These are phyloP conservation scores for Pseudogymnoascus sp. DNA, from an alignment of 2,329 filamentous ascomycete genomes.

Conservation along the genomic window DNA sequence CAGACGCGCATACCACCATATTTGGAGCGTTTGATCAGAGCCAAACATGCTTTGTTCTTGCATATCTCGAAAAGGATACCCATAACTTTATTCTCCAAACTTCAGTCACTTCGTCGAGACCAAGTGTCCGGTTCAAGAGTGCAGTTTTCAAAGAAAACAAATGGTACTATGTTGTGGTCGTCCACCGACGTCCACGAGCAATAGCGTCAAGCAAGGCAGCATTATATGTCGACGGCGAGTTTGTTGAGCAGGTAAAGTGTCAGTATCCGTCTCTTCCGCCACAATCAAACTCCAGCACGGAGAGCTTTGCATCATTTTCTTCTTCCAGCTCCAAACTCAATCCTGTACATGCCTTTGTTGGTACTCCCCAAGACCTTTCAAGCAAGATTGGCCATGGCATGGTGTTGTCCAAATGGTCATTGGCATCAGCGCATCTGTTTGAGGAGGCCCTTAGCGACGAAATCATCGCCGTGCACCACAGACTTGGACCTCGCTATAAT, in stretches of 20 bases:
- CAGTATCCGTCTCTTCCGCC: conserved; percentile 76
- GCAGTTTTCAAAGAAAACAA: conserved; percentile 62
- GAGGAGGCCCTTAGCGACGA: conserved; percentile 86
- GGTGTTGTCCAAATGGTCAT: conserved; percentile 73
- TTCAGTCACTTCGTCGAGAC: conserved; percentile 74
- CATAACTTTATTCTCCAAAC: conserved; percentile 94
- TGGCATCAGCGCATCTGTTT: conserved; percentile 84
- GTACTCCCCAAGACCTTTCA: conserved; percentile 83
- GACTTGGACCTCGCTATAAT: conserved; percentile 81
- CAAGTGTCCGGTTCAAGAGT: conserved; percentile 89
- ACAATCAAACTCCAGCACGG: conserved; percentile 50
- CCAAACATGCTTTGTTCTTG: conserved; percentile 87
- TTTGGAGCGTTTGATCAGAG: conserved; percentile 91
- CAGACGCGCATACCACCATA: conserved; percentile 79
- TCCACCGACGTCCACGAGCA: conserved; percentile 71
- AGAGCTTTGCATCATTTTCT: conserved; percentile 63
- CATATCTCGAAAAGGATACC: conserved; percentile 89
- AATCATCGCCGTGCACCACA: conserved; percentile 80
- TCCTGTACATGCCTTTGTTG: conserved; percentile 84
- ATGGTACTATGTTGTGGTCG: conserved; percentile 92
- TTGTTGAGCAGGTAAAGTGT: conserved; percentile 84
- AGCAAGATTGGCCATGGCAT: conserved; percentile 64
- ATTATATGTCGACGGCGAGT: conserved; percentile 87
- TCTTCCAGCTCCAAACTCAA: conserved; percentile 48
- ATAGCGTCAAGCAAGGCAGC: conserved; percentile 66